These are phyloP conservation scores for Anthracocystis panici-leucophaei DNA, from an alignment of 1,284 basidiomycete species.

Conservation along the genomic window DNA sequence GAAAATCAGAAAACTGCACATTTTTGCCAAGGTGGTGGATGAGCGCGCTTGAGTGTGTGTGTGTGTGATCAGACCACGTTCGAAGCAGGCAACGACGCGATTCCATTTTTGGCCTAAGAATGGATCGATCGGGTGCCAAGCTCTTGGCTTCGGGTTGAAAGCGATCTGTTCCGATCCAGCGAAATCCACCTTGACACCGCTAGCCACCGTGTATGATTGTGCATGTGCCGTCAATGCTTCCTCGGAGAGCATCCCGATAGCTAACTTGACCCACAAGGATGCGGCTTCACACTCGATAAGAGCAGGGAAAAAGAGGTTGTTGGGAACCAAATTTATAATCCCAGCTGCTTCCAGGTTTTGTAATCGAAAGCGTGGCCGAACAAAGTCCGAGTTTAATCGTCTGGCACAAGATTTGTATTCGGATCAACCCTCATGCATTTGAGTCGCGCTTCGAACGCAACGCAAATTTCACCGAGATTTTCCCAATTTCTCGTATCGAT, in stretches of 20 bases:
- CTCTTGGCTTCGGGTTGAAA: too few species aligned
- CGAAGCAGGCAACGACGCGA: background rate
- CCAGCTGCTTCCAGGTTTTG: background rate
- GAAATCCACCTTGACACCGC: background rate
- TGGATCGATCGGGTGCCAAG: slow-evolving; percentile 5
- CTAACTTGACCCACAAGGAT: too few species aligned
- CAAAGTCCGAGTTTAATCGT: slow-evolving; percentile 25
- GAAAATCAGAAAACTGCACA: background rate
- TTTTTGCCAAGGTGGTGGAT: background rate
- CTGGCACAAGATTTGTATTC: slow-evolving; percentile 1
- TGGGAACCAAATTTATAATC: slow-evolving; percentile 7
- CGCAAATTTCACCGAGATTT: slow-evolving; percentile 12
- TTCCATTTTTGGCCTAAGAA: background rate
- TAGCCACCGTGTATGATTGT: too few species aligned
- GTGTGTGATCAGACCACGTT: slow-evolving; percentile 14
- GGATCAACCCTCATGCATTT: too few species aligned
- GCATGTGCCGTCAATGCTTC: too few species aligned
- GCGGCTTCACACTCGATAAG: too few species aligned
- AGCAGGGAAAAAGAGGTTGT: slow-evolving; percentile 1
- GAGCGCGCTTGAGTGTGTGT: background rate
- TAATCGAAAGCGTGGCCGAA: slow-evolving; percentile 22
- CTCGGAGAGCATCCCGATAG: too few species aligned
- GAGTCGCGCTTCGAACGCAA: background rate
- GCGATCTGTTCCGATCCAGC: background rate
- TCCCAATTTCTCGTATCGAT: slow-evolving; percentile 17